phyloP scores from a whole-genome alignment of 1,284 basidiomycete species.

The Stygiomarasmius scandens region DNA sequence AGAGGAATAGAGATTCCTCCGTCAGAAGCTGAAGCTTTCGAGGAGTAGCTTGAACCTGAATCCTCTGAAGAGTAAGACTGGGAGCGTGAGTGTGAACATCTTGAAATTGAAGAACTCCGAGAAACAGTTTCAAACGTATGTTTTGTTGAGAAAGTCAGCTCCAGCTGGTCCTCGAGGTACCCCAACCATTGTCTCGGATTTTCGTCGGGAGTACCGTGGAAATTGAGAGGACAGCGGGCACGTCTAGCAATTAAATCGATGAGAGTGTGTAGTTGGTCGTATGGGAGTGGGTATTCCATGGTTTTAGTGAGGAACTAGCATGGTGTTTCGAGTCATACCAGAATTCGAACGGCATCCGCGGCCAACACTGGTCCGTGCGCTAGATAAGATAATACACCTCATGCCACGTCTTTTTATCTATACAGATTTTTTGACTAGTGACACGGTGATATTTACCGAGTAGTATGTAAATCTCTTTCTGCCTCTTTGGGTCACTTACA shows the following conservation, averaged over 20 bases:
- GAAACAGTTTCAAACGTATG: not conserved
- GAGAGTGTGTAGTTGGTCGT: too few species aligned
- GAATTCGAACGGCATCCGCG: too few species aligned
- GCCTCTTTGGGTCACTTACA: too few species aligned
- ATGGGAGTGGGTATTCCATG: too few species aligned
- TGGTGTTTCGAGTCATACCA: too few species aligned
- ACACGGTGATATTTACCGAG: too few species aligned
- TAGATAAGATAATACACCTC: too few species aligned
- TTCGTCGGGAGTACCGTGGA: not conserved
- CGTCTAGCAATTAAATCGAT: not conserved
- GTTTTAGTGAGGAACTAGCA: too few species aligned
- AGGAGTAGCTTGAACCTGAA: not conserved
- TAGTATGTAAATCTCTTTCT: too few species aligned
- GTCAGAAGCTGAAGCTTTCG: not conserved
- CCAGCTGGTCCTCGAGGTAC: not conserved
- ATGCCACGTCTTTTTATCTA: too few species aligned
- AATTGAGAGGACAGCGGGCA: not conserved
- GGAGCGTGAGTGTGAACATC: not conserved
- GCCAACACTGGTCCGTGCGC: too few species aligned
- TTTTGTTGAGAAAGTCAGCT: not conserved
- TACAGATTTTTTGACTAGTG: too few species aligned
- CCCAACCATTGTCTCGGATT: not conserved
- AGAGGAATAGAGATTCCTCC: not conserved
- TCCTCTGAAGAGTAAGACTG: not conserved
- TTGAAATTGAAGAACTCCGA: not conserved